Evolutionary conservation across 2,329 filamentous ascomycete genomes (phyloP).

Genomic region (Fusarium graminum): DNA sequence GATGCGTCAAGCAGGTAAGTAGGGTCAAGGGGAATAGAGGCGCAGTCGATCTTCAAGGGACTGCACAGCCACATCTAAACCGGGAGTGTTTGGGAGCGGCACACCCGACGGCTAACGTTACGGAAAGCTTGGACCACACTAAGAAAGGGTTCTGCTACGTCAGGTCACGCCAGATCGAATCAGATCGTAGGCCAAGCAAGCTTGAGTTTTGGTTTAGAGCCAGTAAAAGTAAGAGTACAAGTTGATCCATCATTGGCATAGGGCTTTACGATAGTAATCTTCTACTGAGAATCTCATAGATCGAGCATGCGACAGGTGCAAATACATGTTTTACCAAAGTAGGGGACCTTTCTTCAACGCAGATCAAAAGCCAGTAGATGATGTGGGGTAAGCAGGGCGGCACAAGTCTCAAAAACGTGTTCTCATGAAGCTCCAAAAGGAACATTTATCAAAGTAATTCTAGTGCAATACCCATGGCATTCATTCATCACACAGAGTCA

Average conservation of each 20-base stretch:
- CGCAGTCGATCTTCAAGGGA: constrained; percentile 34
- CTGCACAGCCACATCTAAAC: constrained; percentile 45
- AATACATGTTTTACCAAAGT: background rate
- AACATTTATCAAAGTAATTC: constrained; percentile 46
- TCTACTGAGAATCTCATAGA: background rate
- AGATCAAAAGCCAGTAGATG: constrained; percentile 24
- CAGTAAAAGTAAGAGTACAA: constrained; percentile 42
- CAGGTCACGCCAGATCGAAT: constrained; percentile 30
- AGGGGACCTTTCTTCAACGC: constrained; percentile 6
- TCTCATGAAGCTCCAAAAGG: constrained; percentile 47
- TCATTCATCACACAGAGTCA: constrained; percentile 43
- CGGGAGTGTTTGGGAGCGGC: background rate
- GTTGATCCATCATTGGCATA: constrained; percentile 8
- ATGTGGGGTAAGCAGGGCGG: constrained; percentile 36
- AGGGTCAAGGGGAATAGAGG: constrained; percentile 36
- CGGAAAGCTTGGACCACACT: constrained; percentile 33
- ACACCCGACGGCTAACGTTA: constrained; percentile 11
- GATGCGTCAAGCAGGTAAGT: constrained; percentile 36
- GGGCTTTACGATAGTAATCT: background rate
- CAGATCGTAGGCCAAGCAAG: constrained; percentile 21
- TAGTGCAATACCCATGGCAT: constrained; percentile 40
- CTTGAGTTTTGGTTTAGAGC: constrained; percentile 26
- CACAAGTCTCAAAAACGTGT: constrained; percentile 45
- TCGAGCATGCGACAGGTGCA: constrained; percentile 25
- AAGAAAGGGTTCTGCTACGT: constrained; percentile 40